Evolutionary conservation across 2,329 filamentous ascomycete species (phyloP).

Genomic region (Cryphonectria naterciae): DNA sequence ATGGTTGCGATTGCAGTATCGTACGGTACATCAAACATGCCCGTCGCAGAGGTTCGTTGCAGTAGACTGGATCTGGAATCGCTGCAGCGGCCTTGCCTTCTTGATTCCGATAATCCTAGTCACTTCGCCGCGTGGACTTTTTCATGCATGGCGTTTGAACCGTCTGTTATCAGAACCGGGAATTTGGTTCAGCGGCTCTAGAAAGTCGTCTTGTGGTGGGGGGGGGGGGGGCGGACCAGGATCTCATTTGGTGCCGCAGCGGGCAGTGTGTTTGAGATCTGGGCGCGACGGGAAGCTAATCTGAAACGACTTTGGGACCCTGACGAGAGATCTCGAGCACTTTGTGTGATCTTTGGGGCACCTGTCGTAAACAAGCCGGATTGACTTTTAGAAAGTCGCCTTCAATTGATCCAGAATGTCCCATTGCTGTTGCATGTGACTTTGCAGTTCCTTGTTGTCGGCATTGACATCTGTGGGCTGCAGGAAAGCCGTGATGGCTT

Average conservation of each 20-base stretch:
- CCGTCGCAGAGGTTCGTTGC: conserved; percentile 5
- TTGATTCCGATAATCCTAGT: background rate
- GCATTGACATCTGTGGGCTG: conserved; percentile 36
- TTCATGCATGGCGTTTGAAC: conserved; percentile 4
- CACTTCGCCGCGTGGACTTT: background rate
- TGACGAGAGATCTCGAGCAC: conserved; percentile 11
- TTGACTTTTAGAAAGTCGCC: conserved; percentile 26
- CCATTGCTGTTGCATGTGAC: conserved; percentile 44
- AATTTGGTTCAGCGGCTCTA: background rate
- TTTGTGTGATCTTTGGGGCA: conserved; percentile 15
- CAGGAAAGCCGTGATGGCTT: conserved; percentile 53
- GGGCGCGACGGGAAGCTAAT: conserved; percentile 15
- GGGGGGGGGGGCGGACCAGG: background rate
- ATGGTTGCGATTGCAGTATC: background rate
- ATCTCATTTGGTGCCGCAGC: background rate
- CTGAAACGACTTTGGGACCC: conserved; percentile 25
- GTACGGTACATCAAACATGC: conserved; percentile 15
- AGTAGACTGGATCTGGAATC: background rate
- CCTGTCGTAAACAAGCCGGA: conserved; percentile 35
- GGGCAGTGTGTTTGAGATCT: conserved; percentile 5
- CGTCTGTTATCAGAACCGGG: background rate
- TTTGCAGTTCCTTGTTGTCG: conserved; percentile 42
- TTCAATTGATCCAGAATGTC: conserved; percentile 42
- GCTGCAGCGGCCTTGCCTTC: background rate
- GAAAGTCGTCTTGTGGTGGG: background rate